Base-by-base conservation (phyloP, 352 stramenopile species). In the Globisporangium echinulatum region DNA sequence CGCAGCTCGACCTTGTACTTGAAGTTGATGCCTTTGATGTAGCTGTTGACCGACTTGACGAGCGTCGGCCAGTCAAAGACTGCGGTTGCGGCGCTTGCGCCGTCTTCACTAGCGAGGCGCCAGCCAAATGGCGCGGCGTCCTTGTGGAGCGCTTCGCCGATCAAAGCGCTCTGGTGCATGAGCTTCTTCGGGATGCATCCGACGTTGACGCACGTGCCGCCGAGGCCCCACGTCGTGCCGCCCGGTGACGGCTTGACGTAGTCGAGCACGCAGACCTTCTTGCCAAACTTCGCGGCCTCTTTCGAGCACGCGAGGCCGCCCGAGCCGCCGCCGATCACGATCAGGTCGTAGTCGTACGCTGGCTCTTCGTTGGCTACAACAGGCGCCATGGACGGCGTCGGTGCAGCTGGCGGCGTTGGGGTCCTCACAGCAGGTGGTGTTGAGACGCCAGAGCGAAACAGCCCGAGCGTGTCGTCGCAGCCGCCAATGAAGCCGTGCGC, bases 181-280 rank as follows among this genome's bases (percentile, higher is more conserved):
- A 99, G 79, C 72, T 99, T 99, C 79, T 99, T 99, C 36, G 97
- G 97, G 67, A 99, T 99, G 65, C 97, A 99, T 15, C 97, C 97
- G 5, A 99, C 97, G 71, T 99, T 99, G 58, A 99, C 97, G 64
- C 97, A 99, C 37, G 97, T 99, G 52, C 97, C 97, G 43, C 93
- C 93, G 39, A 98, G 82, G 14, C 93, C 92, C 93, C 92, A 98
- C 39, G 71, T 85, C 37, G 86, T 97, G 38, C 88, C 88, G 17
- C 82, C 76, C 1, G 91, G 90, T 49, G 85, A 98, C 43, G 82
- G 82, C 66, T 94, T 91, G 61, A 94, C 97, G 72, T 97, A 99
- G 77, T 99, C 97, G 42, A 99, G 80, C 50, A 98, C 82, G 5
- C 92, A 94, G 47, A 99, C 97, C 54, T 96, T 97, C 62, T 96